Evolutionary conservation across 306 rosid species (phyloP).

Genomic region (Abrus precatorius): DNA sequence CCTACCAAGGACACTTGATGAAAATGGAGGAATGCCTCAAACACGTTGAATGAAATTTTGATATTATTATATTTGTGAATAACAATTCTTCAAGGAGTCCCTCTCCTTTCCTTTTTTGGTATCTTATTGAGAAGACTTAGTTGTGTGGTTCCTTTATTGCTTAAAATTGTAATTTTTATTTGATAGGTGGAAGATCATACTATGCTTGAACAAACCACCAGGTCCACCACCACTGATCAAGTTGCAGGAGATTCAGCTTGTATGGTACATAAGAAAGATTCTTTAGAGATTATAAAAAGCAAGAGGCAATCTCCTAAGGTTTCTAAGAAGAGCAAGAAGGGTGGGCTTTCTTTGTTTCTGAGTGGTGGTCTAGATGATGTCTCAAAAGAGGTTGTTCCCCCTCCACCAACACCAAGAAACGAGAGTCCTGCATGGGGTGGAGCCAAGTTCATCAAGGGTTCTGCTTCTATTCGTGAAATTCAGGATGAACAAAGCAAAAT

Average conservation of each 20-base stretch:
- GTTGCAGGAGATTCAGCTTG: slow-evolving; percentile 48
- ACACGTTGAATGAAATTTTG: background rate
- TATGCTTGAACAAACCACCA: slow-evolving; percentile 37
- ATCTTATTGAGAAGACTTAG: slow-evolving; percentile 5
- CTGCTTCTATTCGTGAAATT: slow-evolving; percentile 84
- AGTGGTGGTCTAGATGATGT: slow-evolving; percentile 90
- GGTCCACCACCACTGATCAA: slow-evolving; percentile 25
- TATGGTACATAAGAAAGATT: slow-evolving; percentile 55
- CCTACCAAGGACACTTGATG: slow-evolving; percentile 9
- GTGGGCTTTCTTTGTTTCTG: slow-evolving; percentile 97
- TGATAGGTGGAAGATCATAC: slow-evolving; percentile 64
- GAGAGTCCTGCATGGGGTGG: slow-evolving; percentile 99
- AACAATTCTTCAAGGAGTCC: slow-evolving; percentile 21
- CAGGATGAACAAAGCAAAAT: slow-evolving; percentile 81
- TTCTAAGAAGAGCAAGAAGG: slow-evolving; percentile 85
- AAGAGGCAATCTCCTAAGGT: slow-evolving; percentile 52
- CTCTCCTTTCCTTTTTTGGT: background rate
- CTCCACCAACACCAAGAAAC: slow-evolving; percentile 70
- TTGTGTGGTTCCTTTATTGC: slow-evolving; percentile 38
- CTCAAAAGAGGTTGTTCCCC: slow-evolving; percentile 62
- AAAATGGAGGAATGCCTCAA: slow-evolving; percentile 3
- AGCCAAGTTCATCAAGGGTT: slow-evolving; percentile 68
- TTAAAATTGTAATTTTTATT: slow-evolving; percentile 35
- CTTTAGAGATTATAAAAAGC: slow-evolving; percentile 51
- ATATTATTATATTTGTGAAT: background rate